phyloP scores from a whole-genome alignment of 257 asterid genomes.

The Ballota nigra region DNA sequence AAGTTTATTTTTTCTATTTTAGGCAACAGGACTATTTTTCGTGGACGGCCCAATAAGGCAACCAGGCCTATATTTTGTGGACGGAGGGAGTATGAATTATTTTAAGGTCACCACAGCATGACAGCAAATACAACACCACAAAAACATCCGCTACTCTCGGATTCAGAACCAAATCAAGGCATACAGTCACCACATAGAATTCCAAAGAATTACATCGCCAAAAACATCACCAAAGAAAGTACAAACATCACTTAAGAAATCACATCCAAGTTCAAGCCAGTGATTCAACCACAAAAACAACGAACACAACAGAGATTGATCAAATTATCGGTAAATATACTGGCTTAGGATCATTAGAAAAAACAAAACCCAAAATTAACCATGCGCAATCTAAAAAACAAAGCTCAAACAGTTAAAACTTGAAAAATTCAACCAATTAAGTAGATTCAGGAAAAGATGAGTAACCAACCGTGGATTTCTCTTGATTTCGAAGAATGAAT shows the following conservation, averaged over 20 bases:
- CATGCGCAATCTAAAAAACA: neutral
- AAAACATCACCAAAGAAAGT: neutral
- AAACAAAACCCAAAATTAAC: neutral
- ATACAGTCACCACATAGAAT: neutral
- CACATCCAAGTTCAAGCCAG: neutral
- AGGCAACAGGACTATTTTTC: too few relatives aligned
- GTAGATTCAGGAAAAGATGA: neutral
- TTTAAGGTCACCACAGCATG: neutral
- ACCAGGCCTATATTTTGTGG: too few relatives aligned
- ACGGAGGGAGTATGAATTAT: too few relatives aligned
- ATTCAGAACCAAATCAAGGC: neutral
- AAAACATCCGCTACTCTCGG: neutral
- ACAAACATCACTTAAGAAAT: neutral
- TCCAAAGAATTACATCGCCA: neutral
- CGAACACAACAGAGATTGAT: neutral
- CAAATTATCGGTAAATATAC: too few relatives aligned
- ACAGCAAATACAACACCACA: neutral
- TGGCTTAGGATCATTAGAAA: neutral
- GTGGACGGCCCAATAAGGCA: too few relatives aligned
- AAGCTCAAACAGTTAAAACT: neutral
- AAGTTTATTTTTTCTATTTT: too few relatives aligned
- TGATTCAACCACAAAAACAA: neutral
- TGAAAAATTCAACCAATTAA: neutral
- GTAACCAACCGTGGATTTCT: conserved; percentile 3
- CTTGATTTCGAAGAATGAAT: conserved; percentile 8